These are phyloP conservation scores for Backusella mclennaniae DNA, from an alignment of 192 early-diverging fungal species.

Conservation along the genomic window DNA sequence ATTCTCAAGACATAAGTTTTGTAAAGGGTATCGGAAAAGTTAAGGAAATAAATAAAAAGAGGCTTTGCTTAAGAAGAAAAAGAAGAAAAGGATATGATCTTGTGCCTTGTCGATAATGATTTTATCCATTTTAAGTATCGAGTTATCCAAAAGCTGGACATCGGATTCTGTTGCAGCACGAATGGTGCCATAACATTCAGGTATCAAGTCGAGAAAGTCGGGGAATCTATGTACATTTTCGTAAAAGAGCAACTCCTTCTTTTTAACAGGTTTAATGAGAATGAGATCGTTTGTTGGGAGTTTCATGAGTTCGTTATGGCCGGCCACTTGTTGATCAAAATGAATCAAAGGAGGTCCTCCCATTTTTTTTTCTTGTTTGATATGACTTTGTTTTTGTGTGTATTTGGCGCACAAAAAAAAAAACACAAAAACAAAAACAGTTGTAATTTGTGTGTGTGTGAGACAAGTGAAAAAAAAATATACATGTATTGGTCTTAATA, in stretches of 20 bases:
- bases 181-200: constrained; percentile 65
- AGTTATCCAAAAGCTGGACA: constrained; percentile 8
- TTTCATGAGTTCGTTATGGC: constrained; percentile 69
- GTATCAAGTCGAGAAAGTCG: constrained; percentile 60
- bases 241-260: constrained; percentile 75
- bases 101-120: background rate
- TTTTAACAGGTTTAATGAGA: constrained; percentile 67
- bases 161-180: constrained; percentile 24
- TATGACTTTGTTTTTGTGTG: background rate
- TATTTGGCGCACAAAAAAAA: background rate
- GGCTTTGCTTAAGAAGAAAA: background rate
- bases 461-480: no score
- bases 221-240: constrained; percentile 48
- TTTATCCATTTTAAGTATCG: background rate
- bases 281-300: constrained; percentile 58
- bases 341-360: constrained; percentile 19
- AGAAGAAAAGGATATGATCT: constrained; percentile 44
- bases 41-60: background rate
- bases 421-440: no score
- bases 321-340: constrained; percentile 77
- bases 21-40: constrained; percentile 11
- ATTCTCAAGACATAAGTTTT: constrained; percentile 77
- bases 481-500: no score
- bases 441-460: no score
- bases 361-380: background rate